Percentiles rank a stretch among this genome's conserved stretches.
Evolutionary conservation across 2,329 filamentous ascomycete genomes (phyloP).

Genomic region (Chlorencoelia australis): DNA sequence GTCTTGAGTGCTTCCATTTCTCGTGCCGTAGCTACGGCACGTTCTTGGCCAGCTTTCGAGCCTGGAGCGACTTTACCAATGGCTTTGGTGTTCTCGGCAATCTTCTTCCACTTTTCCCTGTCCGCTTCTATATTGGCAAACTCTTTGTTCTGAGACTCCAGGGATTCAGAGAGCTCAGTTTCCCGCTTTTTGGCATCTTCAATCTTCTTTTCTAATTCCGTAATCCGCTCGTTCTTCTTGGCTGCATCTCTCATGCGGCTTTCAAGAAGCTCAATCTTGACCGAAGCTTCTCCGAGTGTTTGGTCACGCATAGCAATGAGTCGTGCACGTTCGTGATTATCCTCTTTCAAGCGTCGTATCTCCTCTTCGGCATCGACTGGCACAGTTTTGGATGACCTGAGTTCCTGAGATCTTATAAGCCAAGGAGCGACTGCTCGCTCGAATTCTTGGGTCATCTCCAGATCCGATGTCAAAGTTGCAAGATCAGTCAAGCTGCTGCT

Average conservation of each 20-base stretch:
- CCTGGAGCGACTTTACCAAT: conserved; percentile 37
- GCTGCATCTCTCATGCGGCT: conserved; percentile 76
- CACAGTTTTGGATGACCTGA: conserved; percentile 72
- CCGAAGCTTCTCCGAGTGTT: conserved; percentile 73
- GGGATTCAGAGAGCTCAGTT: conserved; percentile 47
- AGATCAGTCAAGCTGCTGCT: conserved; percentile 59
- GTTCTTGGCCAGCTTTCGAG: conserved; percentile 51
- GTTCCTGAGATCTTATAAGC: conserved; percentile 69
- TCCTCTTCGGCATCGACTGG: conserved; percentile 80
- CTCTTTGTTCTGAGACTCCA: conserved; percentile 58
- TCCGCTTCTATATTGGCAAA: conserved; percentile 54
- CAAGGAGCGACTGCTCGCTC: conserved; percentile 70
- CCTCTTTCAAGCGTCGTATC: conserved; percentile 67
- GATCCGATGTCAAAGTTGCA: conserved; percentile 56
- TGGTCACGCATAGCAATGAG: conserved; percentile 66
- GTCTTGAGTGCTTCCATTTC: conserved; percentile 64
- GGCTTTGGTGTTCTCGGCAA: conserved; percentile 52
- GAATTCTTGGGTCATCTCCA: conserved; percentile 69
- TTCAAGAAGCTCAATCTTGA: conserved; percentile 89
- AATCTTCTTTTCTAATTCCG: conserved; percentile 51
- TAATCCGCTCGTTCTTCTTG: conserved; percentile 62
- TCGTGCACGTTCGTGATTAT: conserved; percentile 67
- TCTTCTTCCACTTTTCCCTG: conserved; percentile 61
- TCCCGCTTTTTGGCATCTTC: conserved; percentile 41
- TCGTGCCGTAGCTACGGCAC: conserved; percentile 57